These are phyloP conservation scores for Podaxis sp. DNA, from an alignment of 768 basidiomycete species.

Conservation along the genomic window DNA sequence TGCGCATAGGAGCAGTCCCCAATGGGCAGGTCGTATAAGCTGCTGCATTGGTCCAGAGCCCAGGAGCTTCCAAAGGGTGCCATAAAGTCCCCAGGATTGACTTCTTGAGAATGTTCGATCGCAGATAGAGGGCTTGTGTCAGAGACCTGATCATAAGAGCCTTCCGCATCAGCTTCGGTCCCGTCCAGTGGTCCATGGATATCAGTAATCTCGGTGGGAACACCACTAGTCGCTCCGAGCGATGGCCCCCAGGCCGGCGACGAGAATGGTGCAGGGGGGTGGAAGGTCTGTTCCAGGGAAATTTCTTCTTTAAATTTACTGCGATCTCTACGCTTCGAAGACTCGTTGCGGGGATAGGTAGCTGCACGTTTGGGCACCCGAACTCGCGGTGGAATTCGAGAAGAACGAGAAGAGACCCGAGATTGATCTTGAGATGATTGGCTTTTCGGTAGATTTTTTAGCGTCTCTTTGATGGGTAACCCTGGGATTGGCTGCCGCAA, in stretches of 20 bases:
- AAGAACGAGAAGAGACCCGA: neutral
- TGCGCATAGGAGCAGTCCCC: neutral
- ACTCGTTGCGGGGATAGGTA: constrained; percentile 11
- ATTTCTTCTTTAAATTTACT: neutral
- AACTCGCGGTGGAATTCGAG: neutral
- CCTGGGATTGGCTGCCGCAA: neutral
- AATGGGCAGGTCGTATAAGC: constrained; percentile 6
- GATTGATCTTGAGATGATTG: neutral
- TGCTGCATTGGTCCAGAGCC: constrained; percentile 13
- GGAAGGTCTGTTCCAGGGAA: neutral
- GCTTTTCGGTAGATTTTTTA: neutral
- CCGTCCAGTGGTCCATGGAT: neutral
- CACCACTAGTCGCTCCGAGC: neutral
- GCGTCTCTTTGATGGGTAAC: neutral
- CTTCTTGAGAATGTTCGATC: neutral
- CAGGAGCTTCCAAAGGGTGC: constrained; percentile 4
- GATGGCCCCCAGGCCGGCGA: neutral
- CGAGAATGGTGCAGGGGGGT: neutral
- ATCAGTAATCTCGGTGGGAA: neutral
- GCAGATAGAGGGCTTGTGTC: constrained; percentile 1
- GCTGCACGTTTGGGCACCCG: constrained; percentile 16
- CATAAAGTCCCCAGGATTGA: constrained; percentile 1
- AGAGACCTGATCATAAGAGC: constrained; percentile 7
- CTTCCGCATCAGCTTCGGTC: neutral
- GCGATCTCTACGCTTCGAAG: neutral